Percentiles rank a stretch among this genome's conserved stretches.
These are phyloP conservation scores for Xylaria castorea DNA, from an alignment of 495 filamentous ascomycete genomes.

Conservation along the genomic window DNA sequence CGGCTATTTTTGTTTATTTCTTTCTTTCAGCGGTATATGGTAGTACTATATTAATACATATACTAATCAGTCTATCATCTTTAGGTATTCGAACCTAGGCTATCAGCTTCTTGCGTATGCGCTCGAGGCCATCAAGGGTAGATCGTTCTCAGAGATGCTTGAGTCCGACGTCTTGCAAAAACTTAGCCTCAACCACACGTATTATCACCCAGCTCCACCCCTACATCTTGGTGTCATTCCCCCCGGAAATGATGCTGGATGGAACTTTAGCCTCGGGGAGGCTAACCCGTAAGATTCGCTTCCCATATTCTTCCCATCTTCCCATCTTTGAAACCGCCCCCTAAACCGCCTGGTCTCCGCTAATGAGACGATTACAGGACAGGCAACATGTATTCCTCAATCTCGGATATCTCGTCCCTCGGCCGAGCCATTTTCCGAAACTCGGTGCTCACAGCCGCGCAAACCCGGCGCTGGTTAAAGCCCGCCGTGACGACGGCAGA, in stretches of 20 bases:
- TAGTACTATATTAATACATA: too few relatives aligned
- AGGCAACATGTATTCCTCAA: constrained; percentile 64
- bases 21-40: too few relatives aligned
- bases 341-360: constrained; percentile 29
- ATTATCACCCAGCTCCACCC: constrained; percentile 41
- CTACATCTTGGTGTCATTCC: constrained; percentile 45
- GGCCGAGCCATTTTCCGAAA: constrained; percentile 63
- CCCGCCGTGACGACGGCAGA: constrained; percentile 57
- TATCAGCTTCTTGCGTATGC: constrained; percentile 62
- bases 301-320: neutral
- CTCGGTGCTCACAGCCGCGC: constrained; percentile 49
- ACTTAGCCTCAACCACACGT: constrained; percentile 53
- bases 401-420: constrained; percentile 57
- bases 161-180: constrained; percentile 52
- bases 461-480: constrained; percentile 65
- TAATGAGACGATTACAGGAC: constrained; percentile 41
- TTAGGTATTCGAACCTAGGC: constrained; percentile 61
- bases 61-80: too few relatives aligned
- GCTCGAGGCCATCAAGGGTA: constrained; percentile 60
- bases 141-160: constrained; percentile 52
- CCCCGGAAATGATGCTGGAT: constrained; percentile 34
- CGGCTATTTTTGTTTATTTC: too few relatives aligned
- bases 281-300: constrained; percentile 43
- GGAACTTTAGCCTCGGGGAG: constrained; percentile 51
- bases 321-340: neutral